A percentile compares a stretch with the other conserved stretches of the same genome.
phyloP scores from a whole-genome alignment of 768 basidiomycete genomes.

The Sarcomyxa edulis region DNA sequence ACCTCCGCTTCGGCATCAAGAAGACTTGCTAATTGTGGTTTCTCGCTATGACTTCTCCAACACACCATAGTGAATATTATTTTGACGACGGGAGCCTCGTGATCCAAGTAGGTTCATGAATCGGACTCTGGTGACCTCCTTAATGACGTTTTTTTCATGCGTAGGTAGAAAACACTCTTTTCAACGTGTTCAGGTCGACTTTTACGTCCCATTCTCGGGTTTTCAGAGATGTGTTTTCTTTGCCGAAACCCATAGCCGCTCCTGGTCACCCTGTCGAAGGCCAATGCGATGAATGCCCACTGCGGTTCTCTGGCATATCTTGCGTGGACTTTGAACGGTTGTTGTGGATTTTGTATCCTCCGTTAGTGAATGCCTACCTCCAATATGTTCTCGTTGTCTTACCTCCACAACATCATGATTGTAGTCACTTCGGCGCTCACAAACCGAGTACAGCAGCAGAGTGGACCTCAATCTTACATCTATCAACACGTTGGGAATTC shows the following conservation, averaged over 20 bases:
- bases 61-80: constrained; percentile 15
- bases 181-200: constrained; percentile 16
- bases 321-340: constrained; percentile 27
- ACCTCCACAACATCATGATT: no score
- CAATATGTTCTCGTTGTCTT: neutral
- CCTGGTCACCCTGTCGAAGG: constrained; percentile 12
- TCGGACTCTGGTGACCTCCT: no score
- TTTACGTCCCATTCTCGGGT: constrained; percentile 15
- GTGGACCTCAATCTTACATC: constrained; percentile 8
- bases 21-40: no score
- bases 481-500: constrained; percentile 10
- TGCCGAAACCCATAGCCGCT: constrained; percentile 6
- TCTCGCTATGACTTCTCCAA: no score
- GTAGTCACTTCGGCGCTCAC: constrained; percentile 3
- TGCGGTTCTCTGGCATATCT: constrained; percentile 18
- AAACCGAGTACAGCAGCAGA: constrained; percentile 5
- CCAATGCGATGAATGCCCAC: constrained; percentile 18
- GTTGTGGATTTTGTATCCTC: constrained; percentile 25
- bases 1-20: no score
- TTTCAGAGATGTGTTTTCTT: constrained; percentile 10
- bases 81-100: constrained; percentile 22
- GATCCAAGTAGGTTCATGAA: constrained; percentile 11
- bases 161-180: constrained; percentile 16
- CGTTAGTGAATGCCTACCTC: constrained; percentile 15
- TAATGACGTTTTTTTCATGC: no score